Base-by-base conservation (phyloP, 441 rosid species). In the Eutrema salsugineum region DNA sequence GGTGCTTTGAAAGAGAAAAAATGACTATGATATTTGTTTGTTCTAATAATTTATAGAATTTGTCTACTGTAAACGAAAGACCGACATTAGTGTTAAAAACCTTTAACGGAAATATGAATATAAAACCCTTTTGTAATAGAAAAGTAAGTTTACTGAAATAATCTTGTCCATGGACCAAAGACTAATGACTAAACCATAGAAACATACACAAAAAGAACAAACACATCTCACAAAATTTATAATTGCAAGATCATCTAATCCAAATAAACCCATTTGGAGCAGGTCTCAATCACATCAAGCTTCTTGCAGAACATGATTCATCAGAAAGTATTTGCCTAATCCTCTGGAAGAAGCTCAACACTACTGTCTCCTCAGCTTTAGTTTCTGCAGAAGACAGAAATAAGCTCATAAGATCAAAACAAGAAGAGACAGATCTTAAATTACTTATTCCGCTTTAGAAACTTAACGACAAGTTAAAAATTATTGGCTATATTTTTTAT, bases 321-420 rank as follows among this genome's bases (percentile, higher is more conserved):
- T 68, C 63, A 46, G 60, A 44, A 28, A 63, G 42, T 55, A 76
- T 70, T 40, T 69, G 38, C 62, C 71, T 77, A 48, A 88, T 75
- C 71, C 40, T 79, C 24, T 81, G 66, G 49, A 84, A 75, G 83
- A 86, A 86, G 49, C 77, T 66, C 55, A 78, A 58, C 73, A 77
- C 63, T 67, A 77, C 63, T 67, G 65, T 74, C 68, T 70, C 76
- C 72, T 65, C 77, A 74, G 79, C 72, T 48, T 20, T 44, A 49
- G 75, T 83, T 63, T 78, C 87, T 88, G 82, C 63, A n/a, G 1
- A 51, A 47, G 67, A 28, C 53, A n/a, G 6, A 50, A 27, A 28
- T 39, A 28, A 36, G 39, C 62, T 49, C 15, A 16, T 19, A 55
- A 65, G 17, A 55, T 8, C 43, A 2, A 60, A 40, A 40, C 14